phyloP scores from a whole-genome alignment of 2,329 filamentous ascomycete genomes.

The Coniochaeta sp. region DNA sequence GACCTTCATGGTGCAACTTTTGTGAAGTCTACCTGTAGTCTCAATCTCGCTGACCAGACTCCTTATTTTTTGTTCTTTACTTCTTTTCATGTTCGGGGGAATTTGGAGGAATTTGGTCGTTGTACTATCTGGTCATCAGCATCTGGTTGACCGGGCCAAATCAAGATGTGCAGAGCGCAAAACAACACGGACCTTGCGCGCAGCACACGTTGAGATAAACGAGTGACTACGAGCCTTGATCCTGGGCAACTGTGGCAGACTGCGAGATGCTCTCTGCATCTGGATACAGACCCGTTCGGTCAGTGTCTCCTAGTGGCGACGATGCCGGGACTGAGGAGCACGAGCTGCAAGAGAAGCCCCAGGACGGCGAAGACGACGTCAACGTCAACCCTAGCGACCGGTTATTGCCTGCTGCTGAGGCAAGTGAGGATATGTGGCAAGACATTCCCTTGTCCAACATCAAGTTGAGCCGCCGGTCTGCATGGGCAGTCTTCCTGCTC shows the following conservation, averaged over 20 bases:
- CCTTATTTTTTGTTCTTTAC: background rate
- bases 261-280: background rate
- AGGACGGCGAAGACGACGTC: background rate
- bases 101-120: no score
- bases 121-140: no score
- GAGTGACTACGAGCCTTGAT: background rate
- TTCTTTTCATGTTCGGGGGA: no score
- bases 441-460: background rate
- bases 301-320: constrained; percentile 7
- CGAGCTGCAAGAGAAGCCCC: constrained; percentile 3
- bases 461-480: background rate
- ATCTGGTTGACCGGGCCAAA: background rate
- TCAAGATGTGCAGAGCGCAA: background rate
- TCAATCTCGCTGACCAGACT: no score
- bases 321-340: constrained; percentile 4
- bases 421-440: background rate
- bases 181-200: background rate
- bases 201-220: background rate
- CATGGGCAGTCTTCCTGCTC: background rate
- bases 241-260: background rate
- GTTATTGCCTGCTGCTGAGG: constrained; percentile 5
- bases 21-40: no score
- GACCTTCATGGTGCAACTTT: background rate
- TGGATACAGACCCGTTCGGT: constrained; percentile 11
- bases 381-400: constrained; percentile 10